Conservation (phyloP, 1,139 yeast genomes). For the Casaregolazyma suthepensis region DNA sequence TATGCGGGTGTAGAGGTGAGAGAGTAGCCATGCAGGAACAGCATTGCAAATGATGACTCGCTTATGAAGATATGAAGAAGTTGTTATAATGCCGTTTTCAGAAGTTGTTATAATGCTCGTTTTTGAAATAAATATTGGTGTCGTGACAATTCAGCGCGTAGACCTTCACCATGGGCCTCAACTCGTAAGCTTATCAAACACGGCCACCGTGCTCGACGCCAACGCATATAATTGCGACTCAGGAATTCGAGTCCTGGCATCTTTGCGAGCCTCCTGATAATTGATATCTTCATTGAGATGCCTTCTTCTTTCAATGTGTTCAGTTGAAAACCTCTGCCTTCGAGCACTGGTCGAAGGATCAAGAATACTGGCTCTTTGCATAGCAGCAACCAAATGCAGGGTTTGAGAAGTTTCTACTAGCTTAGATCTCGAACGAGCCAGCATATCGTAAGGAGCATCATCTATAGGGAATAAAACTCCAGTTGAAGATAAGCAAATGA, state of each 20-base stretch:
- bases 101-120: too few relatives aligned
- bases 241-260: slow-evolving; percentile 6
- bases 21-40: background rate
- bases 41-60: too few relatives aligned
- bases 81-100: too few relatives aligned
- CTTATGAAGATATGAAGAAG: too few relatives aligned
- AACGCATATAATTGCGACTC: background rate
- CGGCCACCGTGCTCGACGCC: background rate
- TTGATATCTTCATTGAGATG: background rate
- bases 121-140: background rate
- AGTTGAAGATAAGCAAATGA: background rate
- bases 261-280: slow-evolving; percentile 4
- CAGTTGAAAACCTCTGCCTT: background rate
- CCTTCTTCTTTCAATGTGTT: background rate
- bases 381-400: background rate
- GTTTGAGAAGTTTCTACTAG: slow-evolving; percentile 1
- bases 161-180: too few relatives aligned
- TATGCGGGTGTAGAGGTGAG: background rate
- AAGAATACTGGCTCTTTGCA: background rate
- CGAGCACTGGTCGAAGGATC: background rate
- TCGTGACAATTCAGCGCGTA: background rate
- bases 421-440: background rate
- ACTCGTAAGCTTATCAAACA: background rate
- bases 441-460: background rate
- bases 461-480: background rate